Percentiles rank a stretch among this genome's conserved stretches.
These are phyloP conservation scores for Xylariaceae sp. DNA, from an alignment of 2,329 filamentous ascomycete species.

Conservation along the genomic window DNA sequence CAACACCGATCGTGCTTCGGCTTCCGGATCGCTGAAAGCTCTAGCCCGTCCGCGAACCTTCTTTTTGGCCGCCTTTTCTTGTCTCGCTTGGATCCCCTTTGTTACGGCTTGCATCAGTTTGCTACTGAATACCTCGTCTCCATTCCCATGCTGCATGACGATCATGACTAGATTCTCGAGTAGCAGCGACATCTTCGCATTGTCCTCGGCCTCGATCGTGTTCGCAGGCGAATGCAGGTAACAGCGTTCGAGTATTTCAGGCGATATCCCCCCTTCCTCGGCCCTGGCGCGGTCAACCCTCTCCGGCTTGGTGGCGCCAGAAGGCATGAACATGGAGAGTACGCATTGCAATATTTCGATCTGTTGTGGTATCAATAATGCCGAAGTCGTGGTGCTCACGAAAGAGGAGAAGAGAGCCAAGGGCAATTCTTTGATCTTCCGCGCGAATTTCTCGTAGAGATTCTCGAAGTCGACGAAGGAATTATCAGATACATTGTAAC, in stretches of 20 bases:
- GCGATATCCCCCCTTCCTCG: conserved; percentile 36
- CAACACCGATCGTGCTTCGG: conserved; percentile 39
- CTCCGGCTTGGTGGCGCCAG: conserved; percentile 37
- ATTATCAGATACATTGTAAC: conserved; percentile 39
- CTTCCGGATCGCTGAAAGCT: conserved; percentile 32
- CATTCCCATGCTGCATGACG: conserved; percentile 34
- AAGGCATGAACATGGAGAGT: conserved; percentile 41
- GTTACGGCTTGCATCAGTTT: conserved; percentile 37
- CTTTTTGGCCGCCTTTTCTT: conserved; percentile 41
- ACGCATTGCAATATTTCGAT: conserved; percentile 41
- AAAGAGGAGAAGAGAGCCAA: conserved; percentile 53
- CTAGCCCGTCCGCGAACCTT: conserved; percentile 22
- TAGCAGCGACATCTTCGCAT: conserved; percentile 65
- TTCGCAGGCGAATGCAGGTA: conserved; percentile 64
- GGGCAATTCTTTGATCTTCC: conserved; percentile 53
- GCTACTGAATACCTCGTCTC: conserved; percentile 30
- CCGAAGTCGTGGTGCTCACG: conserved; percentile 37
- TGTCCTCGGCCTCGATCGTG: conserved; percentile 56
- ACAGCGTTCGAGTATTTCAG: conserved; percentile 46
- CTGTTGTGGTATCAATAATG: conserved; percentile 35
- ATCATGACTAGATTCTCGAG: conserved; percentile 60
- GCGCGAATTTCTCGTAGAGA: conserved; percentile 55
- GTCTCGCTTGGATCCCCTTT: conserved; percentile 44
- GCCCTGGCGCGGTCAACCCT: conserved; percentile 35
- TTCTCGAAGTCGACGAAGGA: conserved; percentile 39